Base-by-base conservation (phyloP, 2,329 filamentous ascomycete species). In the Westerdykella ornata region DNA sequence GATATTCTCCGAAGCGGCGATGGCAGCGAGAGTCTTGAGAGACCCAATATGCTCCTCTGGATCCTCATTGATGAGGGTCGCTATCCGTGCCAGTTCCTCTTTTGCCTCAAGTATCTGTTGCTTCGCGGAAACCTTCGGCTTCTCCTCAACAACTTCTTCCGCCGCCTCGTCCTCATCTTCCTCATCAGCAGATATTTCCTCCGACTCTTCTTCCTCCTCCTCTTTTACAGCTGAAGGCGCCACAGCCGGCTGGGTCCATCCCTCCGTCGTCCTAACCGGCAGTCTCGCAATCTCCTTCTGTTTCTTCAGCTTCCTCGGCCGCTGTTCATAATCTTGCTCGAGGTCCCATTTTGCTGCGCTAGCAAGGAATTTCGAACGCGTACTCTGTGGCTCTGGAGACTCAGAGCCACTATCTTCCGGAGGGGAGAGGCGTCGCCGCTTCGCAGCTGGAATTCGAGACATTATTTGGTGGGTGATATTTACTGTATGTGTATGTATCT, bases 271-370 rank as follows among this genome's bases (percentile, higher is more conserved):
- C 68, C 92, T 94, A 49, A 96, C 88, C 0, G 89, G 89, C 28
- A 98, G 72, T 54, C 83, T 79, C 29, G 79, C 87, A 32, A 72
- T 83, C 60, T 89, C 85, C 54, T 81, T 78, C 42, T 77, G 75
- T 63, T 88, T 86, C 59, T 80, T 82, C 28, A 76, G 69, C 64
- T 92, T 92, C 54, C 86, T 77, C 35, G 85, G 81, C 52, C 81
- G 80, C 46, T 78, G 78, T 66, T 94, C 88, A 72, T 96, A 97
- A 65, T 87, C 84, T 61, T 94, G 85, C 70, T 95, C 92, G 37
- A 95, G 76, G 59, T 95, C 81, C 88, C 90, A 97, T 67, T 81
- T 82, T 44, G 85, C 75, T 5, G 85, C 87, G 57, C 79, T 82
- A 56, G 79, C 78, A 69, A 86, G 77, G 64, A 89, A 88, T 40